phyloP scores from a whole-genome alignment of 257 asterid species.

The Nemophila menziesii region DNA sequence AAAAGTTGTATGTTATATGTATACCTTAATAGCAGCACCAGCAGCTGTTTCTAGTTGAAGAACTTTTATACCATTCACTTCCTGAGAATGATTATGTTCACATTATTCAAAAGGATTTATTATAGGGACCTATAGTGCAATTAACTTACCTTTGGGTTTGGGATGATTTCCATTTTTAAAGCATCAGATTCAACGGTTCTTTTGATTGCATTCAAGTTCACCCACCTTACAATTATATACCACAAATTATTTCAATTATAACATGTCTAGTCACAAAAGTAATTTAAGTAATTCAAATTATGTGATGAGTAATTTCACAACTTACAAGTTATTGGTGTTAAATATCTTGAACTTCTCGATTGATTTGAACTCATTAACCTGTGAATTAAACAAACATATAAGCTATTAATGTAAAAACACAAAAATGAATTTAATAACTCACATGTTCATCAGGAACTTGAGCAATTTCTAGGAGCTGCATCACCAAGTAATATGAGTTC shows the following conservation, averaged over 20 bases:
- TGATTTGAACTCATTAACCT: conserved; percentile 77
- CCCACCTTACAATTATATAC: conserved; percentile 55
- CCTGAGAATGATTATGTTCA: conserved; percentile 33
- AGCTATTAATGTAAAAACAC: not conserved
- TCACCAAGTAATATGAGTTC: conserved; percentile 13
- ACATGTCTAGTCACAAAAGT: not conserved
- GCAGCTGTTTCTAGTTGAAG: conserved; percentile 99
- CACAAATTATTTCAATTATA: not conserved
- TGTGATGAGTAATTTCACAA: not conserved
- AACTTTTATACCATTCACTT: conserved; percentile 88
- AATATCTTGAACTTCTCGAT: conserved; percentile 97
- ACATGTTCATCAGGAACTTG: conserved; percentile 96
- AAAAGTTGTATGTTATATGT: not conserved
- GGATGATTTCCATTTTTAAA: conserved; percentile 92
- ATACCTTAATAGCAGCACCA: conserved; percentile 96
- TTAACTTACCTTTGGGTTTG: conserved; percentile 75
- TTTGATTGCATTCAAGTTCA: conserved; percentile 70
- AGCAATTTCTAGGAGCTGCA: conserved; percentile 97
- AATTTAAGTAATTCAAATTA: not conserved
- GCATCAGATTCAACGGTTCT: conserved; percentile 73
- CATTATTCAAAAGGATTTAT: conserved; percentile 4
- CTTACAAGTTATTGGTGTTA: conserved; percentile 98
- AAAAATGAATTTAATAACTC: conserved; percentile 18
- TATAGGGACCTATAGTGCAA: not conserved
- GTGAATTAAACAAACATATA: not conserved